Conservation (phyloP, 805 yeast species). For the Candida quercuum region DNA sequence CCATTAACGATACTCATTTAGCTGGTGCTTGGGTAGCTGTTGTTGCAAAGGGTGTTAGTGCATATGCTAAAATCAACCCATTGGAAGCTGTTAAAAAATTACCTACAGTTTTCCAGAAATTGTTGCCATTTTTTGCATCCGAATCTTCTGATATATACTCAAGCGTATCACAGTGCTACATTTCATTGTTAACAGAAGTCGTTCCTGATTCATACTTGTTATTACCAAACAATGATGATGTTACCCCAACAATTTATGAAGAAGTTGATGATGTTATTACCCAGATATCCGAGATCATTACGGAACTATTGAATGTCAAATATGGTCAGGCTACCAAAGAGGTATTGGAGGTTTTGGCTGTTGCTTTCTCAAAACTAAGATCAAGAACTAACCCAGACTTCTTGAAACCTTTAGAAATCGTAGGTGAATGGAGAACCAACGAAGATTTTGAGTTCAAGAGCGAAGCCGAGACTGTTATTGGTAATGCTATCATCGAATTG, state of each 20-base stretch:
- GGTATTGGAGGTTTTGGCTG: slow-evolving; percentile 61
- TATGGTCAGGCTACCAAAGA: slow-evolving; percentile 75
- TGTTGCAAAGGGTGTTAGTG: slow-evolving; percentile 70
- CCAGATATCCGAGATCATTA: slow-evolving; percentile 47
- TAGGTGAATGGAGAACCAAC: slow-evolving; percentile 83
- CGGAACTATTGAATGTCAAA: slow-evolving; percentile 62
- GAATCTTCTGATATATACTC: slow-evolving; percentile 58
- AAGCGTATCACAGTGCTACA: slow-evolving; percentile 83
- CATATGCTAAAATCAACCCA: slow-evolving; percentile 50
- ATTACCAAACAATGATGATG: slow-evolving; percentile 33
- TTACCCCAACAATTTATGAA: slow-evolving; percentile 48
- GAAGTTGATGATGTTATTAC: slow-evolving; percentile 48
- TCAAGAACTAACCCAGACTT: slow-evolving; percentile 68
- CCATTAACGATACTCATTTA: slow-evolving; percentile 74
- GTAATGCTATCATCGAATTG: slow-evolving; percentile 69
- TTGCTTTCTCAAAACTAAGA: slow-evolving; percentile 58
- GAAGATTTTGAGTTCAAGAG: slow-evolving; percentile 61
- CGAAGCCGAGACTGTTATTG: slow-evolving; percentile 77
- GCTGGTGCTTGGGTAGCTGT: slow-evolving; percentile 96
- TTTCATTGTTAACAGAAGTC: slow-evolving; percentile 67
- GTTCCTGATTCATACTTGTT: slow-evolving; percentile 57
- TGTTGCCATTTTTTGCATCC: slow-evolving; percentile 63
- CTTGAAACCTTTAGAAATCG: slow-evolving; percentile 55
- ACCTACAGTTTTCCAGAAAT: slow-evolving; percentile 49
- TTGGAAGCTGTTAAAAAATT: slow-evolving; percentile 47